These are phyloP conservation scores for Kitagawia praeruptora DNA, from an alignment of 129 eudicot species.

Conservation along the genomic window DNA sequence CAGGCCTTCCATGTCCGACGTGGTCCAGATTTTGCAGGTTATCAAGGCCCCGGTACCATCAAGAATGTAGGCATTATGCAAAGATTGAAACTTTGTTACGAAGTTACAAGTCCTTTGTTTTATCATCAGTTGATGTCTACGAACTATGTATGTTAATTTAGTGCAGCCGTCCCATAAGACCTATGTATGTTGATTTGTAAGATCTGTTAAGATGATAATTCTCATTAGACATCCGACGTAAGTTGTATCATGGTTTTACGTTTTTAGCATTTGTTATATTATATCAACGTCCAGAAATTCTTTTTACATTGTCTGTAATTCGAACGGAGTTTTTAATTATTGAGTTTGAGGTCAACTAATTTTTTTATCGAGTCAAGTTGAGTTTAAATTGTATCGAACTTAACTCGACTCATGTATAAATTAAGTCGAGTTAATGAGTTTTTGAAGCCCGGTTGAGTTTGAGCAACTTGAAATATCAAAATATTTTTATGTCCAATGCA, in stretches of 20 bases:
- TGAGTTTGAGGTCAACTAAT: too few species aligned
- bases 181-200: background rate
- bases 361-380: too few species aligned
- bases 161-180: background rate
- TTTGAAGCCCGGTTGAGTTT: too few species aligned
- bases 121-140: background rate
- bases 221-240: background rate
- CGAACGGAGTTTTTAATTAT: too few species aligned
- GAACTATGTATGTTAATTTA: background rate
- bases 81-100: background rate
- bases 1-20: constrained; percentile 92
- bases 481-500: too few species aligned
- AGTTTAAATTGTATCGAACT: too few species aligned
- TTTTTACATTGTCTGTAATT: background rate
- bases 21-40: constrained; percentile 88
- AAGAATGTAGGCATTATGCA: constrained; percentile 37
- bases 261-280: background rate
- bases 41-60: constrained; percentile 72
- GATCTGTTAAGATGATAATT: background rate
- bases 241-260: background rate
- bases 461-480: too few species aligned
- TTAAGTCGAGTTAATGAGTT: too few species aligned
- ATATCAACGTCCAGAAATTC: too few species aligned
- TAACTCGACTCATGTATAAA: too few species aligned
- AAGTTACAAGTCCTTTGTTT: background rate